These are phyloP conservation scores for Cymbidium sinense DNA, from an alignment of 106 monocot species.

Conservation along the genomic window DNA sequence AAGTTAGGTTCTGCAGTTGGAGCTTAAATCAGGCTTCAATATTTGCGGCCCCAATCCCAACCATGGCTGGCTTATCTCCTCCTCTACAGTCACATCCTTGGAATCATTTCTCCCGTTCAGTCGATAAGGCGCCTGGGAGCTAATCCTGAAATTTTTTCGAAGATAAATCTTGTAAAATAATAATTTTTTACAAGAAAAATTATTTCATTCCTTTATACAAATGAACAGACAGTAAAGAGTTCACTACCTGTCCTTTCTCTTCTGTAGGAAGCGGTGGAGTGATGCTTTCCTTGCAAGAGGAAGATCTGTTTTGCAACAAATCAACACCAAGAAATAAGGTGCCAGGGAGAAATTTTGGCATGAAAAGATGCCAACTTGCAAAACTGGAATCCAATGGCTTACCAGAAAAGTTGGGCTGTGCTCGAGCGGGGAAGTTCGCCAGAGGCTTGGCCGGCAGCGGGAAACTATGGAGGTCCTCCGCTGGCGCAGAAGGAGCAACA, in stretches of 20 bases:
- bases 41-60: conserved; percentile 25
- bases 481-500: not conserved
- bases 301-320: conserved; percentile 19
- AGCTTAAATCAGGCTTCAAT: not conserved
- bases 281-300: conserved; percentile 59
- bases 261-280: conserved; percentile 61
- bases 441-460: not conserved
- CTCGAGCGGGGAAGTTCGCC: not conserved
- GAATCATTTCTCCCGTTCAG: conserved; percentile 7
- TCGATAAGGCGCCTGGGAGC: conserved; percentile 40
- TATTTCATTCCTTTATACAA: not conserved
- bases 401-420: conserved; percentile 6
- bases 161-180: conserved; percentile 1
- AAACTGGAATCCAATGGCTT: not conserved
- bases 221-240: not conserved
- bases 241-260: conserved; percentile 53
- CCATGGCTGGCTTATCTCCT: conserved; percentile 42
- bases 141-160: conserved; percentile 25
- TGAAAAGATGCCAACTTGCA: not conserved
- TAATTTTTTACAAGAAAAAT: not conserved
- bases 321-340: not conserved
- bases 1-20: not conserved
- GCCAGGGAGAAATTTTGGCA: not conserved
- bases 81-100: conserved; percentile 4
- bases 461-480: not conserved